Conservation (phyloP, 805 yeast species). For the Lipomyces chichibuensis region DNA sequence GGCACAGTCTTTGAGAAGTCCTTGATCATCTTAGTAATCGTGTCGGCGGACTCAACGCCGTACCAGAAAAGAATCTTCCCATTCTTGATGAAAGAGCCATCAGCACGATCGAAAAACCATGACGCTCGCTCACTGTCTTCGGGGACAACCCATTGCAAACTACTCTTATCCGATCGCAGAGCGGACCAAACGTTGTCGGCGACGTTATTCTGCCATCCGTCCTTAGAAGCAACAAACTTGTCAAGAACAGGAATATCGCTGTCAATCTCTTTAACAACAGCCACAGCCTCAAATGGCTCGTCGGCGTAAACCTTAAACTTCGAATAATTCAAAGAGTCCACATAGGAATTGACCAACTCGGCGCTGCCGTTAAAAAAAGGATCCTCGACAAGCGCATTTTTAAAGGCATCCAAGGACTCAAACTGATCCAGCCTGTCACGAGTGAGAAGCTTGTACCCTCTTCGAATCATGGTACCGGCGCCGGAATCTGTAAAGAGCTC, state of each 20-base stretch:
- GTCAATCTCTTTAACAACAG: constrained; percentile 66
- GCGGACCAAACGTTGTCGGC: constrained; percentile 91
- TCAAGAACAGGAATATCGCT: constrained; percentile 67
- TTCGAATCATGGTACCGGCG: constrained; percentile 97
- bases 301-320: constrained; percentile 84
- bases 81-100: constrained; percentile 87
- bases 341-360: constrained; percentile 77
- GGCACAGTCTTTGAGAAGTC: constrained; percentile 15
- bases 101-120: constrained; percentile 91
- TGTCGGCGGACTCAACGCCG: constrained; percentile 55
- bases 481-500: constrained; percentile 98
- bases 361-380: constrained; percentile 70
- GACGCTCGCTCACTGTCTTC: constrained; percentile 89
- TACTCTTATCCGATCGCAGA: constrained; percentile 69
- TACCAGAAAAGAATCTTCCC: constrained; percentile 95
- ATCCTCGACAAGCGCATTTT: constrained; percentile 77
- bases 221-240: constrained; percentile 81
- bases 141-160: constrained; percentile 84
- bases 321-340: constrained; percentile 65
- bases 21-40: constrained; percentile 21
- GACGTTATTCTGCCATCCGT: constrained; percentile 97
- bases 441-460: constrained; percentile 82
- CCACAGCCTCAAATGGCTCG: constrained; percentile 92
- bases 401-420: constrained; percentile 60
- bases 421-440: constrained; percentile 72